Evolutionary conservation across 2,329 filamentous ascomycete genomes (phyloP), one percentile per base, ranked within the genome.

Genomic region (Fragosphaeria purpurea): DNA sequence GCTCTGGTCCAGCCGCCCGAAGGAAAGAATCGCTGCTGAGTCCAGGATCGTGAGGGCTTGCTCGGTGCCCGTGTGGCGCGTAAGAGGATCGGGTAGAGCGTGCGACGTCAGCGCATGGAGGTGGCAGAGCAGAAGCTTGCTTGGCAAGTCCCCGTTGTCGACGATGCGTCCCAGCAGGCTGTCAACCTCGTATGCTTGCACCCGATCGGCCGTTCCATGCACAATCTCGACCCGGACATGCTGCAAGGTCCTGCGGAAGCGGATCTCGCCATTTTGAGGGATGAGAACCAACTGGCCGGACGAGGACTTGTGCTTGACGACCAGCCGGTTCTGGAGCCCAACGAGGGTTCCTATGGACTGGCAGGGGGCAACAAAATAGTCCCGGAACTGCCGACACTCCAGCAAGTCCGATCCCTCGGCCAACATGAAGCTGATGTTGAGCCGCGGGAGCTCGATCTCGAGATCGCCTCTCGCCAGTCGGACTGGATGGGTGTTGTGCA

Each of bases 71-170:
- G 76, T 82, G 5, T 62, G 60, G 0, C 57, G 44, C 0, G 71
- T 76, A 0, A 81, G 63, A 0, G 61, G 62, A 55, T 82, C 78
- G 0, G 72, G 70, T 0, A 79, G 60, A 32, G 67, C 75, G 46
- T 70, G 68, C 0, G 77, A 75, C 0, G 79, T 82, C 0, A 79
- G 50, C 0, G 72, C 76, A 53, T 83, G 77, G 0, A 83, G 60
- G 33, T 75, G 74, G 7, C 65, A 65, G 0, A 79, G 62, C 13
- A 71, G 68, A 0, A 85, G 62, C 47, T 74, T 77, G 59, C 74
- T 77, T 9, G 71, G 67, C 0, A 80, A 44, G 10, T 64, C 73
- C 0, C 72, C 73, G 53, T 72, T 76, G 13, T 76, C 75, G 0
- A 67, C 53, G 0, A 85, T 57, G 3, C 72, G 64, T 0, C 77